Percentiles rank a stretch among this genome's conserved stretches.
phyloP scores from a whole-genome alignment of 2,329 filamentous ascomycete genomes.

The Cladosporium colombiae region DNA sequence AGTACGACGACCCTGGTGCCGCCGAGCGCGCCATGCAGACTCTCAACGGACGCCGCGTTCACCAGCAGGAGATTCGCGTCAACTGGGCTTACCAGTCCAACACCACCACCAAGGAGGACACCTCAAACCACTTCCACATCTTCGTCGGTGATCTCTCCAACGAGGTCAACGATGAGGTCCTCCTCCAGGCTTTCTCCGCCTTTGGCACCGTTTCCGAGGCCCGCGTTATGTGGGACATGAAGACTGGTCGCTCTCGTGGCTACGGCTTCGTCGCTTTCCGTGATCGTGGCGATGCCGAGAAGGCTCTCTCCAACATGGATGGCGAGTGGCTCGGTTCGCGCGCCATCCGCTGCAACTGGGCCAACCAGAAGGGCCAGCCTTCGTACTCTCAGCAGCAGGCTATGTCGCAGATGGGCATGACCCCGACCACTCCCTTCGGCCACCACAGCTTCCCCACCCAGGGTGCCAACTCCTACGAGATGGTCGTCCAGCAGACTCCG shows the following conservation, averaged over 20 bases:
- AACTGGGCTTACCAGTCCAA: slow-evolving; percentile 99
- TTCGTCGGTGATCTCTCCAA: slow-evolving; percentile 98
- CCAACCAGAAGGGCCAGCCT: slow-evolving; percentile 99
- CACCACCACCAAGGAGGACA: slow-evolving; percentile 91
- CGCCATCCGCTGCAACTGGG: slow-evolving; percentile 99
- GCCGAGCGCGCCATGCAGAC: slow-evolving; percentile 97
- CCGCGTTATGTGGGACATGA: slow-evolving; percentile 99
- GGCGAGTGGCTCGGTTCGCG: slow-evolving; percentile 98
- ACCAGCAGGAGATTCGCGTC: slow-evolving; percentile 97
- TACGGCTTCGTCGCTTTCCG: slow-evolving; percentile 98
- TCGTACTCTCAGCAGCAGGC: slow-evolving; percentile 97
- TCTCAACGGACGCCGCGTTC: slow-evolving; percentile 89
- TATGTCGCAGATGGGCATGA: slow-evolving; percentile 97
- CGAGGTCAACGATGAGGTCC: slow-evolving; percentile 95
- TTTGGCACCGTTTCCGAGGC: slow-evolving; percentile 97
- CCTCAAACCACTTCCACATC: slow-evolving; percentile 97
- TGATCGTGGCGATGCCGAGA: slow-evolving; percentile 89
- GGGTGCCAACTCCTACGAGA: slow-evolving; percentile 94
- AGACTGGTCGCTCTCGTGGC: slow-evolving; percentile 93
- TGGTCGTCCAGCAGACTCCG: slow-evolving; percentile 92
- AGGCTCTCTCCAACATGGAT: slow-evolving; percentile 96
- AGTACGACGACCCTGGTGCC: slow-evolving; percentile 96
- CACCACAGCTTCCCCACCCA: slow-evolving; percentile 93
- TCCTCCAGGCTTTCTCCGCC: slow-evolving; percentile 90
- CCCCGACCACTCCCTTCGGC: slow-evolving; percentile 91